Evolutionary conservation across 768 basidiomycete genomes (phyloP).

Genomic region (Naganishia vishniacii): DNA sequence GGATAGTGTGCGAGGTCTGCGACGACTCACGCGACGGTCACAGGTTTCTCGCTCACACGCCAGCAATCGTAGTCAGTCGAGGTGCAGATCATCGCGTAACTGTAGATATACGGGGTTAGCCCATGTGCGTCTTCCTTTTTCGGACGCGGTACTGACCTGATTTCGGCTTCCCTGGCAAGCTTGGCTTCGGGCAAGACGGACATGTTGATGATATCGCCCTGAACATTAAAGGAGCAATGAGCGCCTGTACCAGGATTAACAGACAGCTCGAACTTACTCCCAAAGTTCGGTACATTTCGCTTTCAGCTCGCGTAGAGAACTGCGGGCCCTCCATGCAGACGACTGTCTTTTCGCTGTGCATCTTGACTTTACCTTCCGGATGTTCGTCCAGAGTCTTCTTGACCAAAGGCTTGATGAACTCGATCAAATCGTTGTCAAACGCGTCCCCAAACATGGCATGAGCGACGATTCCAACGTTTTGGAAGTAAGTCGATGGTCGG

Average conservation of each 20-base stretch:
- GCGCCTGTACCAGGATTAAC: background rate
- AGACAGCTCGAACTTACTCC: conserved; percentile 17
- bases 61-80: conserved; percentile 93
- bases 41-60: conserved; percentile 70
- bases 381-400: conserved; percentile 57
- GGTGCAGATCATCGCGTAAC: conserved; percentile 78
- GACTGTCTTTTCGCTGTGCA: conserved; percentile 77
- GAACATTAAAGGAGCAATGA: background rate
- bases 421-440: conserved; percentile 55
- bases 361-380: conserved; percentile 58
- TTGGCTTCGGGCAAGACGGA: conserved; percentile 95
- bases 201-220: conserved; percentile 61
- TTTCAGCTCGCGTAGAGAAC: conserved; percentile 97
- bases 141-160: conserved; percentile 59
- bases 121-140: background rate
- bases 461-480: conserved; percentile 72
- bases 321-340: conserved; percentile 85
- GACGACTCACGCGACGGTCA: conserved; percentile 66
- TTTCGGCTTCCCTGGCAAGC: conserved; percentile 87
- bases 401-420: conserved; percentile 52
- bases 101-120: conserved; percentile 45
- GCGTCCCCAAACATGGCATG: conserved; percentile 94
- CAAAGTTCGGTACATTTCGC: conserved; percentile 56
- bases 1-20: too few species aligned
- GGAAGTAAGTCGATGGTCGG: conserved; percentile 81